Evolutionary conservation across 371 early-diverging fungal species (phyloP), one percentile per base, ranked within the genome.

Genomic region (Rhizomucor pusillus): DNA sequence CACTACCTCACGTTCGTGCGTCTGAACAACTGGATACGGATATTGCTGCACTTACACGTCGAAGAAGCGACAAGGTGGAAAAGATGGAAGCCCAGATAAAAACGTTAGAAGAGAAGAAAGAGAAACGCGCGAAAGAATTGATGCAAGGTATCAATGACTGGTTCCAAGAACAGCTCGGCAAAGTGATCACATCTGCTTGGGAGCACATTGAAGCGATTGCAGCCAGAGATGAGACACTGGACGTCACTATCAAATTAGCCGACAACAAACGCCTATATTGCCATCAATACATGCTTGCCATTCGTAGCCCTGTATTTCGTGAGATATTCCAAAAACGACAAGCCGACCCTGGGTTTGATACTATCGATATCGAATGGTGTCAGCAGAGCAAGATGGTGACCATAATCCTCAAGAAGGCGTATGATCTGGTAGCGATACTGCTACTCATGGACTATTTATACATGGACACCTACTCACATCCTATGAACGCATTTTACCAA

Each of bases 221-320:
- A 12, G 14, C 1, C 33, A 46, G 37, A 18, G 67, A 58, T 46
- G 49, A 18, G 20, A 64, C 60, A 18, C 63, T 57, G 55, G 86
- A 80, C 67, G 60, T 70, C 36, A 62, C 67, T 18, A 78, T 74
- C 65, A 56, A 52, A 9, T 29, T 43, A 16, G 65, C 52, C 48
- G 59, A 59, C 35, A 61, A 35, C 46, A 67, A 47, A 58, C 56
- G 44, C 50, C 46, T 85, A 4, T 72, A 73, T 25, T 86, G 81
- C 0, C 87, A 89, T 57, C 52, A 57, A 18, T 43, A 54, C 11
- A 39, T 72, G 1, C 33, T 72, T 18, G 48, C 43, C 10, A 52
- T 57, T 36, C 69, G 73, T 10, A 69, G 66, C 13, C 52, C 35
- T 3, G 36, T 62, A 7, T 66, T 72, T 25, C 50, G 54, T 7